Conservation (phyloP, 768 basidiomycete species). For the Botryobasidium botryosum region DNA sequence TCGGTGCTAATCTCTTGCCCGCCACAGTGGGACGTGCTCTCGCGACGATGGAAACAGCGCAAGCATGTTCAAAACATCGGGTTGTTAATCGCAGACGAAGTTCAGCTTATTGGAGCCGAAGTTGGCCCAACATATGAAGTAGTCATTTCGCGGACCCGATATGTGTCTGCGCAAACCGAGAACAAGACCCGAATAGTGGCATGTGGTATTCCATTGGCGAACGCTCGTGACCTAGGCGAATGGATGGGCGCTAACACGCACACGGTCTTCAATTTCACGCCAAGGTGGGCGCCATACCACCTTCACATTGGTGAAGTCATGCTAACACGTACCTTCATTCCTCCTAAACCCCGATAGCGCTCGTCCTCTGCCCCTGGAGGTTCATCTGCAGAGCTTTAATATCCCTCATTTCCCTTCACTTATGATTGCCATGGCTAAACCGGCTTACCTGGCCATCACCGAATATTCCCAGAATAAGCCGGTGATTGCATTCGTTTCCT, state of each 20-base stretch:
- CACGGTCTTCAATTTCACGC: constrained; percentile 95
- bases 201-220: constrained; percentile 86
- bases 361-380: constrained; percentile 93
- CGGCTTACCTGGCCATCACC: constrained; percentile 80
- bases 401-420: constrained; percentile 97
- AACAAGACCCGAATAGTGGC: constrained; percentile 88
- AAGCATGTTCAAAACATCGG: constrained; percentile 94
- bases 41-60: constrained; percentile 87
- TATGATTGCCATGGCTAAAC: constrained; percentile 99
- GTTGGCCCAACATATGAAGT: constrained; percentile 95
- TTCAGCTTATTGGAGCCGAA: constrained; percentile 77
- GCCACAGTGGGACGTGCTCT: constrained; percentile 81
- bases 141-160: constrained; percentile 89
- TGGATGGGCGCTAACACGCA: constrained; percentile 95
- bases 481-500: constrained; percentile 84
- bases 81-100: constrained; percentile 84
- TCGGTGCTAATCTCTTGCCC: constrained; percentile 2
- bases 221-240: constrained; percentile 88
- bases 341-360: constrained; percentile 36
- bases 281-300: constrained; percentile 34
- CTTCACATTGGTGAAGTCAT: not conserved
- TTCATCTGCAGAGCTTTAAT: constrained; percentile 88
- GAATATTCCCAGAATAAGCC: constrained; percentile 79
- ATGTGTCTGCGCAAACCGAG: constrained; percentile 87
- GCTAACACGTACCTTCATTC: constrained; percentile 5